Conservation (phyloP, 1,284 basidiomycete genomes). For the Hymenochaete sp. region DNA sequence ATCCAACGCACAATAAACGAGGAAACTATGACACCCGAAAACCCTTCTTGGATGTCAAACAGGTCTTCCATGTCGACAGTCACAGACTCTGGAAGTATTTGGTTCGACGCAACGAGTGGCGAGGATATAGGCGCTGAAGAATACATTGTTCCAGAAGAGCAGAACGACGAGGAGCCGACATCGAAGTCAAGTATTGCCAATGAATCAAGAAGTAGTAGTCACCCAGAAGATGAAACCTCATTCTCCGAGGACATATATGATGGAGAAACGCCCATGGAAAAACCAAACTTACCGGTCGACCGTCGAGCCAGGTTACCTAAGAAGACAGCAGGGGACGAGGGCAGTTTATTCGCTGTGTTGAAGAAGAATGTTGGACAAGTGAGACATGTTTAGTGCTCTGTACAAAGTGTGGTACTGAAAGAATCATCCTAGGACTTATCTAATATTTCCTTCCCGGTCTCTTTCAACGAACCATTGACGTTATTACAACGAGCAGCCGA, state of each 20-base stretch:
- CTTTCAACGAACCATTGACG: slow-evolving; percentile 84
- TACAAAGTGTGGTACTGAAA: neutral
- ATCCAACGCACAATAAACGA: slow-evolving; percentile 13
- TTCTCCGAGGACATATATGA: slow-evolving; percentile 24
- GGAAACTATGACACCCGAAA: neutral
- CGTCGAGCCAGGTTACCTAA: slow-evolving; percentile 61
- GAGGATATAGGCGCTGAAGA: slow-evolving; percentile 54
- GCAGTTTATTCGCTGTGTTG: slow-evolving; percentile 76
- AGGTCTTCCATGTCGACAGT: slow-evolving; percentile 43
- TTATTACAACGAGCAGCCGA: slow-evolving; percentile 75
- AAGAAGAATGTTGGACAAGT: slow-evolving; percentile 94
- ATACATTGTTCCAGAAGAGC: slow-evolving; percentile 46
- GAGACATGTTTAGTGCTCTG: slow-evolving; percentile 13
- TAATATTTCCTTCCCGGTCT: slow-evolving; percentile 75
- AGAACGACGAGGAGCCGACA: slow-evolving; percentile 22
- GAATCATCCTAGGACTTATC: slow-evolving; percentile 61
- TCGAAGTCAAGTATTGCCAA: slow-evolving; percentile 20
- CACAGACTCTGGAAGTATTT: slow-evolving; percentile 44
- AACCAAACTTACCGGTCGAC: slow-evolving; percentile 26
- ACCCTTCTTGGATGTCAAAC: slow-evolving; percentile 6
- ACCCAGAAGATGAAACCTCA: slow-evolving; percentile 6
- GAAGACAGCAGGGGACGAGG: slow-evolving; percentile 69
- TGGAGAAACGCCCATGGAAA: slow-evolving; percentile 19
- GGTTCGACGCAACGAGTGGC: slow-evolving; percentile 61
- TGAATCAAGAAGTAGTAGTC: slow-evolving; percentile 8